A percentile compares a stretch with the other conserved stretches of the same genome.
Conservation (phyloP, 768 basidiomycete genomes). For the Lactarius quietus region DNA sequence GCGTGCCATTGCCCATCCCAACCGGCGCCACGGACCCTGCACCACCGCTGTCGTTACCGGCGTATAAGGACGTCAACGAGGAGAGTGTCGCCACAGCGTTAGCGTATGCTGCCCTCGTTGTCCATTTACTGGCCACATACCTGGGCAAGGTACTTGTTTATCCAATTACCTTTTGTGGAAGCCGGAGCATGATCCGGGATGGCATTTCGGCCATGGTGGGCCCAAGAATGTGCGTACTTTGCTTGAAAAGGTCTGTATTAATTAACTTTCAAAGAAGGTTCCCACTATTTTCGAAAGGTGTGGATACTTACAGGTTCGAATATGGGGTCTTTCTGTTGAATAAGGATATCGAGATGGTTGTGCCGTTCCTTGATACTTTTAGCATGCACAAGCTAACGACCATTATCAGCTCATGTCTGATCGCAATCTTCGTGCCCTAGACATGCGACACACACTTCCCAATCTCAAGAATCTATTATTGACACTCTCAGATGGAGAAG, state of each 20-base stretch:
- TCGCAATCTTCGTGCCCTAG: constrained; percentile 81
- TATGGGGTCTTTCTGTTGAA: constrained; percentile 96
- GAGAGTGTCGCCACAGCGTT: constrained; percentile 85
- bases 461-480: constrained; percentile 94
- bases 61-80: constrained; percentile 74
- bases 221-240: constrained; percentile 72
- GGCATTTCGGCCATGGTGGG: constrained; percentile 94
- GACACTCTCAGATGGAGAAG: constrained; percentile 73
- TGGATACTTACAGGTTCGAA: constrained; percentile 95
- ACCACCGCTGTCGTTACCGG: constrained; percentile 67
- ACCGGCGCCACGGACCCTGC: constrained; percentile 69
- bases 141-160: constrained; percentile 75
- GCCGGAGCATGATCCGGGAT: constrained; percentile 87
- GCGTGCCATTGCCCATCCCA: constrained; percentile 89
- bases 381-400: constrained; percentile 7
- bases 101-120: constrained; percentile 84
- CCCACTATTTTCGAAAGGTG: constrained; percentile 90
- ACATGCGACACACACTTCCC: constrained; percentile 93
- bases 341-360: constrained; percentile 94
- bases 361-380: constrained; percentile 25
- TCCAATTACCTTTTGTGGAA: constrained; percentile 87
- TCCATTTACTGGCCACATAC: constrained; percentile 79
- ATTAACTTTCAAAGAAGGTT: constrained; percentile 56
- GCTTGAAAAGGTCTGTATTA: not conserved
- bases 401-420: constrained; percentile 78